These are phyloP conservation scores for Pichia cactophila DNA, from an alignment of 1,139 yeast species.

Conservation along the genomic window DNA sequence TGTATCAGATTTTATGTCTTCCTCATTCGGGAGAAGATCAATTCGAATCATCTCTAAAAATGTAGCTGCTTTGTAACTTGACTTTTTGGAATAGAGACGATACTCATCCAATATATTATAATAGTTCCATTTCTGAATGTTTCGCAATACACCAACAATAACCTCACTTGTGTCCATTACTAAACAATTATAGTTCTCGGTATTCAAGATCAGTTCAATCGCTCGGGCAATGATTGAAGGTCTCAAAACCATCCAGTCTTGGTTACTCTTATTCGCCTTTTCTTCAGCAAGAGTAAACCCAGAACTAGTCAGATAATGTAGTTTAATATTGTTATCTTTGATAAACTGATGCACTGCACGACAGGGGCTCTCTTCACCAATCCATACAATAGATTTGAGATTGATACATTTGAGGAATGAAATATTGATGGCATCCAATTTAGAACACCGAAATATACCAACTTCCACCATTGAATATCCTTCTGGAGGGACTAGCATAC, in stretches of 20 bases:
- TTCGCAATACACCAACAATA: conserved; percentile 70
- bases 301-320: conserved; percentile 33
- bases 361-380: conserved; percentile 71
- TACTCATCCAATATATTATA: conserved; percentile 81
- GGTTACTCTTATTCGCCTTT: conserved; percentile 26
- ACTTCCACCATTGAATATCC: conserved; percentile 72
- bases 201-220: conserved; percentile 54
- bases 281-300: conserved; percentile 21
- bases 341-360: conserved; percentile 41
- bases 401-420: conserved; percentile 61
- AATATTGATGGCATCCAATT: conserved; percentile 50
- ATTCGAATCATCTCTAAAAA: conserved; percentile 30
- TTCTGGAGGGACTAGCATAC: conserved; percentile 72
- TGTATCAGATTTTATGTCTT: background rate
- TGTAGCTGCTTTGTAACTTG: conserved; percentile 75
- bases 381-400: conserved; percentile 48
- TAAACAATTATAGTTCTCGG: conserved; percentile 56
- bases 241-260: conserved; percentile 68
- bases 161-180: conserved; percentile 77
- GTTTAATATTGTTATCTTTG: conserved; percentile 36
- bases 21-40: background rate
- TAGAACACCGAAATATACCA: conserved; percentile 59
- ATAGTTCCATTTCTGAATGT: conserved; percentile 83
- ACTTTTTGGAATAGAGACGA: conserved; percentile 62
- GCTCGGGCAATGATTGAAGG: conserved; percentile 49